Evolutionary conservation across 1,284 basidiomycete genomes (phyloP).

Genomic region (Trichosporon inkin): DNA sequence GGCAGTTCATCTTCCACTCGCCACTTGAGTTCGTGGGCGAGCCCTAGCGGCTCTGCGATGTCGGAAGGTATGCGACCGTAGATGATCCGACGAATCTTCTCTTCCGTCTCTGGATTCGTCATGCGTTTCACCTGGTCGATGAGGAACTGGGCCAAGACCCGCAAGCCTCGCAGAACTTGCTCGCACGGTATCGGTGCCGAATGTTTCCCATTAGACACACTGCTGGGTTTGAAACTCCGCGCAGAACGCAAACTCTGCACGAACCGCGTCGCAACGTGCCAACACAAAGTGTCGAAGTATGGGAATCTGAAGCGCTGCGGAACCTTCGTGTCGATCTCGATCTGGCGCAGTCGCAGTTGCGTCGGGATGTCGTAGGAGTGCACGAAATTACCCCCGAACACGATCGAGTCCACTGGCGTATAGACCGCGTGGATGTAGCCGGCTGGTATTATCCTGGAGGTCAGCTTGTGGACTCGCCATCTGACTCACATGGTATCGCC

Average conservation of each 20-base stretch:
- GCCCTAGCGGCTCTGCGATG: slow-evolving; percentile 65
- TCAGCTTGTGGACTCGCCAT: slow-evolving; percentile 1
- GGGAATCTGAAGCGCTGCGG: slow-evolving; percentile 95
- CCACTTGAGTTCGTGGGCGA: slow-evolving; percentile 79
- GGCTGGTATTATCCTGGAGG: slow-evolving; percentile 71
- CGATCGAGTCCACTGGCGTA: slow-evolving; percentile 85
- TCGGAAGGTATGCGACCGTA: slow-evolving; percentile 77
- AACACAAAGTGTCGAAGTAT: slow-evolving; percentile 76
- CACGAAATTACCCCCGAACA: slow-evolving; percentile 95
- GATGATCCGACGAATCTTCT: slow-evolving; percentile 63
- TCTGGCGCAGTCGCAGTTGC: slow-evolving; percentile 70
- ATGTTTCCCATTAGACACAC: slow-evolving; percentile 8
- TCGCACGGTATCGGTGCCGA: slow-evolving; percentile 30
- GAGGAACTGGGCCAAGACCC: slow-evolving; percentile 68
- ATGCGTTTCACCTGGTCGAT: slow-evolving; percentile 68
- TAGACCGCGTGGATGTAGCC: slow-evolving; percentile 98
- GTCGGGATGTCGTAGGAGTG: slow-evolving; percentile 59
- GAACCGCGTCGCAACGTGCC: slow-evolving; percentile 64
- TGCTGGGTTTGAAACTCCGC: background rate
- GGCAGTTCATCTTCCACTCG: slow-evolving; percentile 64
- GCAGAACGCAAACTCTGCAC: background rate
- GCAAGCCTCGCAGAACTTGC: slow-evolving; percentile 67
- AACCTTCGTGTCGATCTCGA: slow-evolving; percentile 87
- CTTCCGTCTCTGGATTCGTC: slow-evolving; percentile 56
- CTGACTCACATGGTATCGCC: slow-evolving; percentile 77